A percentile compares a stretch with the other conserved stretches of the same genome.
phyloP scores from a whole-genome alignment of 805 yeast genomes.

The Schizosaccharomyces japonicus region DNA sequence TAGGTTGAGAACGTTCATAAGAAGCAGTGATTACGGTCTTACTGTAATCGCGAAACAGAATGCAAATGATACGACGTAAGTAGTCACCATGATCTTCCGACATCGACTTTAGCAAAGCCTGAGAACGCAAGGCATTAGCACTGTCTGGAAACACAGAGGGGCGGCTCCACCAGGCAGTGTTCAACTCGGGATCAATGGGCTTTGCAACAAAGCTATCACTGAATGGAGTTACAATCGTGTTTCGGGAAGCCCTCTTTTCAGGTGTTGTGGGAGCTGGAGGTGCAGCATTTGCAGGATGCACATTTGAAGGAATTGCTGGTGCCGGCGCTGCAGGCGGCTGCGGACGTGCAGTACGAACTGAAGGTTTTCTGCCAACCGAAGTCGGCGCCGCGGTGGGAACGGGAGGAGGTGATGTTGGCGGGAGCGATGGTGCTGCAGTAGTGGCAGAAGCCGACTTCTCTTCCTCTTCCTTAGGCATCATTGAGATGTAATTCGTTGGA shows the following conservation, averaged over 20 bases:
- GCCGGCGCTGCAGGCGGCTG: slow-evolving; percentile 6
- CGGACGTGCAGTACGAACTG: slow-evolving; percentile 2
- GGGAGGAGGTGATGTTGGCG: background rate
- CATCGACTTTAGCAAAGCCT: too few relatives aligned
- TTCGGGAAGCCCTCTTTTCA: background rate
- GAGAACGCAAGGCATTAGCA: too few relatives aligned
- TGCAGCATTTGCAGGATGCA: slow-evolving; percentile 6
- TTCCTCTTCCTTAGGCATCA: too few relatives aligned
- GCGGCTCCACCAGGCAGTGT: background rate
- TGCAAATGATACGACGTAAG: slow-evolving; percentile 38
- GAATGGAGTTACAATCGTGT: background rate
- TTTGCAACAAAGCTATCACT: background rate
- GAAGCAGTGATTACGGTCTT: slow-evolving; percentile 36
- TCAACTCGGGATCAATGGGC: background rate
- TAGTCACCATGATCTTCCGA: slow-evolving; percentile 35
- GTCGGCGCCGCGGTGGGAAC: background rate
- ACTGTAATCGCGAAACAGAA: slow-evolving; percentile 49
- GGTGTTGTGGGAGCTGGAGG: slow-evolving; percentile 7
- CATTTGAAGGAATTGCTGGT: background rate
- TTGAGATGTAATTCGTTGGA: too few relatives aligned
- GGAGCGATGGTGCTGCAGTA: background rate
- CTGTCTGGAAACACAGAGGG: too few relatives aligned
- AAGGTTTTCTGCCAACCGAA: slow-evolving; percentile 1
- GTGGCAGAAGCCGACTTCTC: background rate
- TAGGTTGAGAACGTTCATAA: slow-evolving; percentile 29